These are phyloP conservation scores for Aspergillus ellipticus DNA, from an alignment of 495 filamentous ascomycete genomes.

Conservation along the genomic window DNA sequence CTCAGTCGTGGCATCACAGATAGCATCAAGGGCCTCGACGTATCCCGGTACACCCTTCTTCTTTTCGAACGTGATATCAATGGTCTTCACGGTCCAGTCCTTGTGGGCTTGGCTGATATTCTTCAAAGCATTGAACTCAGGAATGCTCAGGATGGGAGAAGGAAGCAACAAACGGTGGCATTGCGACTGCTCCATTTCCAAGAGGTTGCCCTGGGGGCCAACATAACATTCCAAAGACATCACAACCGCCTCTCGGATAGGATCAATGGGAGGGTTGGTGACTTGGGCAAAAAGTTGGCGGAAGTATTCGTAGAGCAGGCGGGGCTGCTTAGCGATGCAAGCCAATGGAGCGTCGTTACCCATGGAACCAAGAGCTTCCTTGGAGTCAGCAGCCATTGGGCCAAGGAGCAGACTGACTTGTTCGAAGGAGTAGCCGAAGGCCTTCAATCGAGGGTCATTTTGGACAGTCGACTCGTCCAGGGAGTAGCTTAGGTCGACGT, in stretches of 20 bases:
- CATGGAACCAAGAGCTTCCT: slow-evolving; percentile 99
- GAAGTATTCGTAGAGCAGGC: slow-evolving; percentile 97
- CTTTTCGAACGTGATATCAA: slow-evolving; percentile 96
- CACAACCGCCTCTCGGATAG: slow-evolving; percentile 96
- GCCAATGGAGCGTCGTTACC: slow-evolving; percentile 96
- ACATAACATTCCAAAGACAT: slow-evolving; percentile 99
- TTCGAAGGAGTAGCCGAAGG: slow-evolving; percentile 96
- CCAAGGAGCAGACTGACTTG: slow-evolving; percentile 92
- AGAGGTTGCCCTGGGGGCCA: slow-evolving; percentile 92
- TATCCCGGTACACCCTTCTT: slow-evolving; percentile 80
- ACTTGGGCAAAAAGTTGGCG: slow-evolving; percentile 98
- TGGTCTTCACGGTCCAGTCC: slow-evolving; percentile 87
- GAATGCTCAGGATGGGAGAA: slow-evolving; percentile 86
- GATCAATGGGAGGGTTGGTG: slow-evolving; percentile 98
- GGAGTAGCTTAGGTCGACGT: slow-evolving; percentile 59
- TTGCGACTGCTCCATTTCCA: slow-evolving; percentile 90
- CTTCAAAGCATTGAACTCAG: slow-evolving; percentile 86
- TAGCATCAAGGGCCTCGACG: slow-evolving; percentile 81
- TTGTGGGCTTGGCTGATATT: slow-evolving; percentile 71
- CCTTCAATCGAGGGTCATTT: slow-evolving; percentile 77
- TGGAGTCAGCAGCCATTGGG: slow-evolving; percentile 97
- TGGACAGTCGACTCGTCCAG: slow-evolving; percentile 75
- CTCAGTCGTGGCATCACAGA: slow-evolving; percentile 82
- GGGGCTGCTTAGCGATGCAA: slow-evolving; percentile 83
- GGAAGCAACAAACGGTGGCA: slow-evolving; percentile 83